These are phyloP conservation scores for Schizochytrium sp. DNA, from an alignment of 108 stramenopile genomes.

Conservation along the genomic window DNA sequence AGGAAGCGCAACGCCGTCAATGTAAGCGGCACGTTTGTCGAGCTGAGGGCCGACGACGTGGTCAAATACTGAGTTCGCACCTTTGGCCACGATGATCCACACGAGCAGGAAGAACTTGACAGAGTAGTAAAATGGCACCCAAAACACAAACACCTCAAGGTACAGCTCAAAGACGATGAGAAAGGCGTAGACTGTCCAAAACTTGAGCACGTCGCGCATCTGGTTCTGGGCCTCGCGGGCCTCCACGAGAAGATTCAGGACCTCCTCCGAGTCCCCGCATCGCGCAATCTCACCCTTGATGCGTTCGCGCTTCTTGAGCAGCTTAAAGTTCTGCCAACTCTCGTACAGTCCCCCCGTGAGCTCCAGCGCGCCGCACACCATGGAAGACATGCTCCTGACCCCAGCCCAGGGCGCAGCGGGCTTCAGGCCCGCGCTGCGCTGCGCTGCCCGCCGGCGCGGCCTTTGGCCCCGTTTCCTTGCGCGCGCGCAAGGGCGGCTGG, in stretches of 20 bases:
- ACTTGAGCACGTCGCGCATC: constrained; percentile 1
- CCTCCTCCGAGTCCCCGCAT: neutral
- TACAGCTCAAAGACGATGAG: neutral
- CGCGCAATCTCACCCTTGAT: neutral
- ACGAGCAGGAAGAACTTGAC: neutral
- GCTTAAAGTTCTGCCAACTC: constrained; percentile 9
- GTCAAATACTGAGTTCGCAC: neutral
- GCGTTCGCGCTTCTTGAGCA: neutral
- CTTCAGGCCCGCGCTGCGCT: neutral
- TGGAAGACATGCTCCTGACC: neutral
- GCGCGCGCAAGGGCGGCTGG: too few relatives aligned
- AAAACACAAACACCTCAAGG: constrained; percentile 1
- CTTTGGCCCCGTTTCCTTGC: too few relatives aligned
- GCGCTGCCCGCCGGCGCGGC: neutral
- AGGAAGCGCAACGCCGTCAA: neutral
- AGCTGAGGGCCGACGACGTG: neutral
- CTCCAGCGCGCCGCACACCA: neutral
- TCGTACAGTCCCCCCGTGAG: neutral
- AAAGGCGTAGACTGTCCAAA: neutral
- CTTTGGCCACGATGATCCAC: neutral
- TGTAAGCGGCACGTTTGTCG: neutral
- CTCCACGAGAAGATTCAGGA: neutral
- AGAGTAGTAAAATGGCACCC: constrained; percentile 6
- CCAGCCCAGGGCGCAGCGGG: neutral
- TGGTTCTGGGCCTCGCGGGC: neutral